A percentile compares a stretch with the other conserved stretches of the same genome.
Conservation (phyloP, 495 filamentous ascomycete species). For the Clavariopsis aquatica region DNA sequence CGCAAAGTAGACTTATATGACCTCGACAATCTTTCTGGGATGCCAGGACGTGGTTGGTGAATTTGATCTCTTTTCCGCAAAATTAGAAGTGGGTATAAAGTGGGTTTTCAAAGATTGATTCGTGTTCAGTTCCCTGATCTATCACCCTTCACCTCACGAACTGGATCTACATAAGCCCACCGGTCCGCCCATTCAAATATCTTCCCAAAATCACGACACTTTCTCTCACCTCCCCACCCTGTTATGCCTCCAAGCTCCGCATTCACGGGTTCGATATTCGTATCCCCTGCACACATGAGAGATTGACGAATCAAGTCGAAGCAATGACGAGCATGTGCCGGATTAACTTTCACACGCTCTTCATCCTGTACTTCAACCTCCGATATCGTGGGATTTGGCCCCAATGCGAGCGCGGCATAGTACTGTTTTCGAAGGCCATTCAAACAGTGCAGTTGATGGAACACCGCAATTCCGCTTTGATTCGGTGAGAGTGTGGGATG, state of each 20-base stretch:
- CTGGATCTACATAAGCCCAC: constrained; percentile 7
- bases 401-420: constrained; percentile 1
- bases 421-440: constrained; percentile 27
- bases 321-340: constrained; percentile 30
- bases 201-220: constrained; percentile 22
- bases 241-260: constrained; percentile 22
- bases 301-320: constrained; percentile 41
- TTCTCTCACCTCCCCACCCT: constrained; percentile 29
- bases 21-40: neutral
- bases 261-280: constrained; percentile 33
- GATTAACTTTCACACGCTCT: neutral
- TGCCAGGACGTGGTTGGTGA: constrained; percentile 9
- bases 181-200: constrained; percentile 15
- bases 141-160: neutral
- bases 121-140: neutral
- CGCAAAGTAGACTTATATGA: constrained; percentile 10
- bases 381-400: neutral
- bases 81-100: too few species aligned
- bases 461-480: constrained; percentile 16
- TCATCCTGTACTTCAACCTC: neutral
- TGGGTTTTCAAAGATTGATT: neutral
- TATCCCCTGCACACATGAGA: constrained; percentile 38
- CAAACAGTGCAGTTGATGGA: constrained; percentile 38
- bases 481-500: constrained; percentile 13
- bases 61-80: too few species aligned